Percentiles rank a stretch among this genome's conserved stretches.
Conservation (phyloP, 2,329 filamentous ascomycete species). For the Apiospora saccharicola region DNA sequence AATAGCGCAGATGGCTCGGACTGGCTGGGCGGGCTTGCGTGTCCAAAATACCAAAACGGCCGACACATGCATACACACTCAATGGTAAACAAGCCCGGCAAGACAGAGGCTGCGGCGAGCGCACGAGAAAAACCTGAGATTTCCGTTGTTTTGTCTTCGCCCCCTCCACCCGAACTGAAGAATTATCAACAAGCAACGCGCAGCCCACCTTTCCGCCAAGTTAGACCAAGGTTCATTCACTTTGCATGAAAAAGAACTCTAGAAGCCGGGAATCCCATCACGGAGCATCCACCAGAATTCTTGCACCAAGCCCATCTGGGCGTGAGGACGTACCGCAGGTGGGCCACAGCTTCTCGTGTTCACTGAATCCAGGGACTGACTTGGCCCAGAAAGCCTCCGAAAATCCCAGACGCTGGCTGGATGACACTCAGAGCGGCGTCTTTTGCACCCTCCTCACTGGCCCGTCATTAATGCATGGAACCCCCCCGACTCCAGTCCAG, state of each 20-base stretch:
- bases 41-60: neutral
- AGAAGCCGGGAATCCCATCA: slow-evolving; percentile 17
- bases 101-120: neutral
- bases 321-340: slow-evolving; percentile 17
- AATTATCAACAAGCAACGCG: neutral
- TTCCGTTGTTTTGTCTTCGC: neutral
- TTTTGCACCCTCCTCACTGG: slow-evolving; percentile 13
- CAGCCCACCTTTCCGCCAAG: neutral
- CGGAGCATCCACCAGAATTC: slow-evolving; percentile 9
- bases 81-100: neutral
- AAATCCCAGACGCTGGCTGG: slow-evolving; percentile 23
- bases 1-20: slow-evolving; percentile 16
- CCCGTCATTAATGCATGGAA: slow-evolving; percentile 18
- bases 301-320: slow-evolving; percentile 16
- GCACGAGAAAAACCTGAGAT: neutral
- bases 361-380: slow-evolving; percentile 5
- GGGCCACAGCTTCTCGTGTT: slow-evolving; percentile 19
- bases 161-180: neutral
- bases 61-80: neutral
- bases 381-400: slow-evolving; percentile 19
- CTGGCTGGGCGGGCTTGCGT: slow-evolving; percentile 17
- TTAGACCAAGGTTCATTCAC: slow-evolving; percentile 18
- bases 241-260: slow-evolving; percentile 16
- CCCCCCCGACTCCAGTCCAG: slow-evolving; percentile 2
- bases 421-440: slow-evolving; percentile 2